Base-by-base conservation (phyloP, 2,329 filamentous ascomycete genomes). In the Immersiporthe knoxdaviesiana region DNA sequence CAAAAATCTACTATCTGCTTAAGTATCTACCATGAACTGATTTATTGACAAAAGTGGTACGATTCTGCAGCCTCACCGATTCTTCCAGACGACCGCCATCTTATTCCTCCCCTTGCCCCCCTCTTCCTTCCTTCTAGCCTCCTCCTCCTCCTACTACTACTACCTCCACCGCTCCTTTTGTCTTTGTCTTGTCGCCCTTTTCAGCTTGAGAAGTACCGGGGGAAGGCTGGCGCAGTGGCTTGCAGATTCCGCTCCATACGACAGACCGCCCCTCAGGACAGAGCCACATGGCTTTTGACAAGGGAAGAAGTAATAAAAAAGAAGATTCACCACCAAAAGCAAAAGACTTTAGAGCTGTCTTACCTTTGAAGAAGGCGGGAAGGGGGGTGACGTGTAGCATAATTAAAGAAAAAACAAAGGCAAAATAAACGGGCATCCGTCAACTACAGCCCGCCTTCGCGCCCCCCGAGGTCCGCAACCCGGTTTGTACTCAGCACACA, bases 41-140 rank as follows among this genome's bases (percentile, higher is more conserved):
- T 54, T 37, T 59, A 59, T 59, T 59, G 56, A n/a, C 32, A 35
- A 32, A 32, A 37, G 56, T 37, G 56, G 30, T 59, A 35, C 56
- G 56, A 59, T 35, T 37, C 32, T 37, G 30, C 54, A 35, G 54
- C 54, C 54, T 58, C 30, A 21, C 54, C 50, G 50, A 32, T 16
- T 16, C 27, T 32, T 35, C 27, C 27, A 32, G 52, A 32, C 54
- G 30, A 32, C 54, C 35, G 54, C 54, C 54, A 35, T 21, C 30
- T 35, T 16, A 18, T n/a, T 6, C 16, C 30, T 21, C 27, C 12
- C 30, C 50, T 12, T 11, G n/a, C 4, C 21, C 50, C n/a, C 24
- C 8, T 27, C 50, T 11, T 7, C n/a, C 24, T 10, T 54, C 8
- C 8, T 21, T 47, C 44, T 18, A 47, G 44, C 44, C 16, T 47